Base-by-base conservation (phyloP, 352 stramenopile genomes). In the Pythium aquatile region DNA sequence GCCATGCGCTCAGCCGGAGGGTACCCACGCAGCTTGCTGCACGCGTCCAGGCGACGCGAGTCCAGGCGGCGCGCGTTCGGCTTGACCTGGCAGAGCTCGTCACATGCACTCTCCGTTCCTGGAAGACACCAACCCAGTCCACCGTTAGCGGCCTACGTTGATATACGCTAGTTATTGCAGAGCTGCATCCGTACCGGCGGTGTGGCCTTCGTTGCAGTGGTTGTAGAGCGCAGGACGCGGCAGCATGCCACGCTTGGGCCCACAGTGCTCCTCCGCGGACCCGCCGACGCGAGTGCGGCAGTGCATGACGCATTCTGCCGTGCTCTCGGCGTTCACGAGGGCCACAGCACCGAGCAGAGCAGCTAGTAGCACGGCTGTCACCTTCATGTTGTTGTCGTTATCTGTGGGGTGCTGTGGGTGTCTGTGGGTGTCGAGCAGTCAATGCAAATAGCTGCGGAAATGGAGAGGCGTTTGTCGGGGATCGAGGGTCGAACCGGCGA, bases 201-300 rank as follows among this genome's bases (percentile, higher is more conserved):
- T 32, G 59, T 72, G 54, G 20, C 59, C 60, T 17, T 54, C n/a
- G 24, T 58, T 28, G 49, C 65, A 72, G 53, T 72, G 59, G 65
- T 68, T 72, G 60, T 72, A 72, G 7, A 72, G 65, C 20, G 58
- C 65, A 4, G 65, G 65, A 29, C 65, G 65, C 14, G 65, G 65
- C 24, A 72, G 60, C n/a, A 65, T 47, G 13, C 57, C 55, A 11
- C 65, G 65, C 58, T 53, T 68, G 3, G 14, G 24, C 2, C 26
- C 30, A 40, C 65, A 72, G 49, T 72, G 59, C 2, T 39, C 29
- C 47, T 72, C 65, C 6, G 53, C 48, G 2, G 37, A 4, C 2
- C 63, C 32, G 13, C 58, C 24, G 3, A 72, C 35, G 1, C n/a
- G 47, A 33, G 58, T 64, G 54, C 58, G 42, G 32, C 65, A 72